Conservation (phyloP, 192 early-diverging fungal species). For the Backusella liffmaniae region DNA sequence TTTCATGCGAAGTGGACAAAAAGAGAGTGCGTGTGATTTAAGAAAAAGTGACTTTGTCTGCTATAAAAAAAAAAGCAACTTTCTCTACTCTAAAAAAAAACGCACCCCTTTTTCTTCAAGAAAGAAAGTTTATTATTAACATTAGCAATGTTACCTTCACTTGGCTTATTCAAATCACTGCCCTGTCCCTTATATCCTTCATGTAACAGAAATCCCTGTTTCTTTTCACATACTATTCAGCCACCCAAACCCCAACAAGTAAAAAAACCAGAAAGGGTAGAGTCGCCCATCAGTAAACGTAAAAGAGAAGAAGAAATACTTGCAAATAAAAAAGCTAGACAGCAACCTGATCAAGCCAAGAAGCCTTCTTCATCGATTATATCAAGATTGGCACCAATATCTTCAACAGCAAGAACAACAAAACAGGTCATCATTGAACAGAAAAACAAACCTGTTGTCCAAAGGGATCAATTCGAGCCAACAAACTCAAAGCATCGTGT, state of each 20-base stretch:
- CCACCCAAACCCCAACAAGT: background rate
- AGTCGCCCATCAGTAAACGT: background rate
- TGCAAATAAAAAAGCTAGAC: background rate
- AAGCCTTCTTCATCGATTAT: background rate
- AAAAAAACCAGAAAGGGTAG: background rate
- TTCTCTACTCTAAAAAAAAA: background rate
- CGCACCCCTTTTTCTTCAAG: background rate
- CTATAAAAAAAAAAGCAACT: background rate
- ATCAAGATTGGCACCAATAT: background rate
- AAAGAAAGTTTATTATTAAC: too few species aligned
- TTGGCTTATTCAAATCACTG: slow-evolving; percentile 33
- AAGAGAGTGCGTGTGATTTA: too few species aligned
- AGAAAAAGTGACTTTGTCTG: too few species aligned
- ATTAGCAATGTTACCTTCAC: slow-evolving; percentile 36
- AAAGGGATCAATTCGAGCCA: slow-evolving; percentile 4
- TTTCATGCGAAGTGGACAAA: too few species aligned
- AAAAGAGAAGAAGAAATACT: background rate
- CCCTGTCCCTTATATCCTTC: slow-evolving; percentile 38
- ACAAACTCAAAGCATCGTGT: background rate
- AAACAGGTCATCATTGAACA: background rate
- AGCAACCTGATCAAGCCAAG: background rate
- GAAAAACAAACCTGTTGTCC: background rate
- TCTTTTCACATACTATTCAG: slow-evolving; percentile 33
- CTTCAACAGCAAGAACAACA: background rate
- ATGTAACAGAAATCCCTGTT: slow-evolving; percentile 37